Conservation (phyloP, 2,329 filamentous ascomycete genomes). For the Diaporthe citriasiana region DNA sequence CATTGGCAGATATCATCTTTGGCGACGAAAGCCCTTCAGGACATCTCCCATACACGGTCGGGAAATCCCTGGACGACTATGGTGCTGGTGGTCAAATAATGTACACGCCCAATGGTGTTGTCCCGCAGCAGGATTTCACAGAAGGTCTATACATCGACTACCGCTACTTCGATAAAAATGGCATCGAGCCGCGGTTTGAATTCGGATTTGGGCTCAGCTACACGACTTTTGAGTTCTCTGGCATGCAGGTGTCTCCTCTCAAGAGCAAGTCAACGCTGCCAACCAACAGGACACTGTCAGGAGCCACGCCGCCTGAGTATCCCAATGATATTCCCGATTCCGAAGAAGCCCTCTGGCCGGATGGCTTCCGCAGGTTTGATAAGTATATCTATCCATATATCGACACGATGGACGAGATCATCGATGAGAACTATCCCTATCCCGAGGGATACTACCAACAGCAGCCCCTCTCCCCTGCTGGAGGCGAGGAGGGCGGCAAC, state of each 20-base stretch:
- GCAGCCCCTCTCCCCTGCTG: constrained; percentile 71
- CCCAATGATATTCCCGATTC: constrained; percentile 67
- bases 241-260: constrained; percentile 61
- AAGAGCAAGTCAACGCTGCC: constrained; percentile 62
- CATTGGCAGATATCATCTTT: constrained; percentile 83
- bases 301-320: constrained; percentile 66
- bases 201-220: constrained; percentile 92
- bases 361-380: constrained; percentile 70
- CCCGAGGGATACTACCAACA: constrained; percentile 67
- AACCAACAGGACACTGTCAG: constrained; percentile 55
- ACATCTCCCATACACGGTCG: constrained; percentile 90
- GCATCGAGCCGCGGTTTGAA: constrained; percentile 82
- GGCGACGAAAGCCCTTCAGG: constrained; percentile 82
- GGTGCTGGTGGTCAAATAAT: constrained; percentile 79
- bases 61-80: constrained; percentile 80
- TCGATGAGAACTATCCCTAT: constrained; percentile 60
- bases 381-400: constrained; percentile 85
- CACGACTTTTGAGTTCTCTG: constrained; percentile 77
- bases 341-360: constrained; percentile 72
- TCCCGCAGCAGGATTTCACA: constrained; percentile 85
- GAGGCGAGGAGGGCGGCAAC: constrained; percentile 78
- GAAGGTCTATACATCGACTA: constrained; percentile 93
- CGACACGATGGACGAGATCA: constrained; percentile 60
- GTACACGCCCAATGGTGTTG: constrained; percentile 73
- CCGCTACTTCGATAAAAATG: constrained; percentile 84